Percentiles rank a stretch among this genome's conserved stretches.
Conservation (phyloP, 2,329 filamentous ascomycete species). For the Dactylonectria macrodidyma region DNA sequence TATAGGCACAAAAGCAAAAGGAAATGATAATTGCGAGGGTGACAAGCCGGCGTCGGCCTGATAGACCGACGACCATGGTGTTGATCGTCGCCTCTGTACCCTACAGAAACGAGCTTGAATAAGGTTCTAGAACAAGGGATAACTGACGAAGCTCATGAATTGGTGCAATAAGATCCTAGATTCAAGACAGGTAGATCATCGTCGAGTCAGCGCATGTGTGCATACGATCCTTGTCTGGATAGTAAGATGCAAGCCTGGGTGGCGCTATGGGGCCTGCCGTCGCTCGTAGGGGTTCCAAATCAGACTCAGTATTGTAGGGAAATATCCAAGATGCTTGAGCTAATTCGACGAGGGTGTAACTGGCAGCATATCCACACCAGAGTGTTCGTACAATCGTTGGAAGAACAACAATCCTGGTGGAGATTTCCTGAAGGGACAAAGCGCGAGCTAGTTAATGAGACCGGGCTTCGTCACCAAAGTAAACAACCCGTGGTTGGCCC, state of each 20-base stretch:
- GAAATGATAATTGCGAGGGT: slow-evolving; percentile 54
- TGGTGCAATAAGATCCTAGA: background rate
- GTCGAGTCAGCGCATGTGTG: background rate
- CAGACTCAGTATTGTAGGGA: background rate
- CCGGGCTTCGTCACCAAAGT: slow-evolving; percentile 15
- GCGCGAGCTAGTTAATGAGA: slow-evolving; percentile 9
- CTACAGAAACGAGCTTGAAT: slow-evolving; percentile 17
- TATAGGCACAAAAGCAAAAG: slow-evolving; percentile 56
- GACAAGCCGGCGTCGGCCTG: slow-evolving; percentile 56
- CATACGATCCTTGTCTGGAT: background rate
- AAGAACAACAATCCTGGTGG: background rate
- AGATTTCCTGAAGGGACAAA: background rate
- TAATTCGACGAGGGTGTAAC: background rate
- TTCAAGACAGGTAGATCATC: slow-evolving; percentile 6
- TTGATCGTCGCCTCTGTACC: slow-evolving; percentile 30
- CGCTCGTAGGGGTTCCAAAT: background rate
- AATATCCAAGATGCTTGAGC: background rate
- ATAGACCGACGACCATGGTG: slow-evolving; percentile 46
- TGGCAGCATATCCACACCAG: background rate
- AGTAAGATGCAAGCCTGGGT: background rate
- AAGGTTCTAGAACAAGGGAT: background rate
- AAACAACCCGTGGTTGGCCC: slow-evolving; percentile 29
- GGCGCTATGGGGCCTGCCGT: background rate
- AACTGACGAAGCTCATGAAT: background rate
- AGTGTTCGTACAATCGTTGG: background rate